phyloP scores from a whole-genome alignment of 345 rosid species.

The Populus nigra region DNA sequence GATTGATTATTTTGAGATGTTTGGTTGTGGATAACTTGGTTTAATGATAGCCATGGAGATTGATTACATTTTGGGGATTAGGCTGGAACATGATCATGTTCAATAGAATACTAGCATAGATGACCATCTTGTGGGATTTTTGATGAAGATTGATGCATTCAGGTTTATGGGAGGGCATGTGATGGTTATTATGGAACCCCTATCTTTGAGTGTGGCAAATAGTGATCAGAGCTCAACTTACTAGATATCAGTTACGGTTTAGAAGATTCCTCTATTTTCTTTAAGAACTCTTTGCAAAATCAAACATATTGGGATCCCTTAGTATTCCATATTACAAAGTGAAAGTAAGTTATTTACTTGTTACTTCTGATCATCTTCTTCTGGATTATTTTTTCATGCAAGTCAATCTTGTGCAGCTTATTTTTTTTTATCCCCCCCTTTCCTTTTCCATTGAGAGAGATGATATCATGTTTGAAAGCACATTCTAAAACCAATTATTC shows the following conservation, averaged over 20 bases:
- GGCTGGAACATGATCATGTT: conserved; percentile 3
- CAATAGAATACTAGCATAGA: conserved; percentile 1
- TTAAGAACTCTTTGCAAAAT: conserved; percentile 31
- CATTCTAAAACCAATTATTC: not conserved
- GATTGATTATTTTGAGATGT: conserved; percentile 3
- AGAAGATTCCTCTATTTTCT: conserved; percentile 30
- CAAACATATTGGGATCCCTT: conserved; percentile 30
- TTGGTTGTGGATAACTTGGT: conserved; percentile 13
- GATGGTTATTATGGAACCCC: conserved; percentile 13
- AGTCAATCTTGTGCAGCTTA: not conserved
- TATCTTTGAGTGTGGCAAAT: conserved; percentile 19
- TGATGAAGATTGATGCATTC: conserved; percentile 8
- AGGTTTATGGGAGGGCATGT: conserved; percentile 1
- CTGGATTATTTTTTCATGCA: conserved; percentile 1
- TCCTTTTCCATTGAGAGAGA: not conserved
- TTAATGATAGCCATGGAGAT: conserved; percentile 4
- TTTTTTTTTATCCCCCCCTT: not conserved
- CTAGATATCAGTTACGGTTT: conserved; percentile 14
- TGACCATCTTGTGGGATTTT: conserved; percentile 16
- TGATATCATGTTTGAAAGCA: not conserved
- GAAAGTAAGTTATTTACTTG: conserved; percentile 38
- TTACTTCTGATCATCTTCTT: conserved; percentile 5
- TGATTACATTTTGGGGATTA: not conserved
- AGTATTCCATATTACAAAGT: conserved; percentile 22
- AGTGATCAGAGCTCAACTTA: conserved; percentile 18